phyloP scores from a whole-genome alignment of 176 grass and related monocot genomes.

The Aegilops sharonensis region DNA sequence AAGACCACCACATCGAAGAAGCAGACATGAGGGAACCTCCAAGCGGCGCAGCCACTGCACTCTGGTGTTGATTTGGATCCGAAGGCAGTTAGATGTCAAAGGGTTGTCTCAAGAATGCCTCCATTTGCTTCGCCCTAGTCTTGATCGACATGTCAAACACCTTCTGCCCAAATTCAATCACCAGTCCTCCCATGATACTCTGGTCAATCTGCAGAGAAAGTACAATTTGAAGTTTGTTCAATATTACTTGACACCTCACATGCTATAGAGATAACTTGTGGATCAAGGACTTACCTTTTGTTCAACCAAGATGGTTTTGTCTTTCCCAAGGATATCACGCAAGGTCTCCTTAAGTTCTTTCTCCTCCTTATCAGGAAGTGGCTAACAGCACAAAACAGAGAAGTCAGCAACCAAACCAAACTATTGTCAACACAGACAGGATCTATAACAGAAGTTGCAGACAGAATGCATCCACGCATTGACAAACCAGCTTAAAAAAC shows the following conservation, averaged over 20 bases:
- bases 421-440: background rate
- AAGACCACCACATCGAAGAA: constrained; percentile 43
- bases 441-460: background rate
- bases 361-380: constrained; percentile 82
- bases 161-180: constrained; percentile 76
- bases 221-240: background rate
- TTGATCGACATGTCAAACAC: constrained; percentile 95
- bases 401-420: background rate
- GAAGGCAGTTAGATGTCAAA: constrained; percentile 49
- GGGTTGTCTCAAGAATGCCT: constrained; percentile 77
- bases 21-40: constrained; percentile 17
- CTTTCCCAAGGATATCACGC: constrained; percentile 74
- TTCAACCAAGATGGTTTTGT: constrained; percentile 74
- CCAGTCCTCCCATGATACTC: constrained; percentile 81
- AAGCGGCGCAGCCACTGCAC: constrained; percentile 29
- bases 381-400: constrained; percentile 38
- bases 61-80: constrained; percentile 20
- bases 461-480: background rate
- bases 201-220: constrained; percentile 65
- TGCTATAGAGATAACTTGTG: background rate
- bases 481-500: background rate
- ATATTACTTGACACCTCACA: background rate
- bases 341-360: constrained; percentile 77
- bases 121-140: constrained; percentile 96
- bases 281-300: constrained; percentile 75